A percentile compares a stretch with the other conserved stretches of the same genome.
These are phyloP conservation scores for Neurospora sp. DNA, from an alignment of 495 filamentous ascomycete genomes.

Conservation along the genomic window DNA sequence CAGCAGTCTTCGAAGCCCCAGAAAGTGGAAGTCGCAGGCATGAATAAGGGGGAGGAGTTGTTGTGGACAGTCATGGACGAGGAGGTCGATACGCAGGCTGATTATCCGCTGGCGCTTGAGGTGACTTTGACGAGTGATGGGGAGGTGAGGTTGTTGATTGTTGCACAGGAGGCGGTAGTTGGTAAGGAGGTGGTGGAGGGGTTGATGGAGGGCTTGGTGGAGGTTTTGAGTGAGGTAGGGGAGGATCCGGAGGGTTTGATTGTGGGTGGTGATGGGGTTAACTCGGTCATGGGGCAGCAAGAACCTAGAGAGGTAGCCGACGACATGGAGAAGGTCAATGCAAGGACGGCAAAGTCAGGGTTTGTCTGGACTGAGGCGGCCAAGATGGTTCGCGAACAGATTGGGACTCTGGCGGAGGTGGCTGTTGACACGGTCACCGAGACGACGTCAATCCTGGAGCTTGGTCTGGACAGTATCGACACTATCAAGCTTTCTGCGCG, in stretches of 20 bases:
- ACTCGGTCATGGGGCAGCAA: background rate
- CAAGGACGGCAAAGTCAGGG: background rate
- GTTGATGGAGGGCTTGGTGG: conserved; percentile 34
- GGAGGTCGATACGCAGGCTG: conserved; percentile 28
- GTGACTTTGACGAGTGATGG: conserved; percentile 40
- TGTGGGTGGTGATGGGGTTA: background rate
- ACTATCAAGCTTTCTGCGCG: conserved; percentile 56
- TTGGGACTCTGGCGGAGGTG: conserved; percentile 49
- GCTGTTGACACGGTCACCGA: conserved; percentile 37
- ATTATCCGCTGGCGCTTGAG: conserved; percentile 72
- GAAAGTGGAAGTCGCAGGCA: background rate
- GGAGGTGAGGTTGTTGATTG: conserved; percentile 42
- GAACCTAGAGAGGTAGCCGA: background rate
- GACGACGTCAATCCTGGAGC: conserved; percentile 48
- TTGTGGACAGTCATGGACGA: conserved; percentile 49
- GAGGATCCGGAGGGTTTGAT: background rate
- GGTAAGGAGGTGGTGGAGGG: conserved; percentile 17
- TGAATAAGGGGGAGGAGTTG: conserved; percentile 12
- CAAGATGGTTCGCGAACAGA: conserved; percentile 41
- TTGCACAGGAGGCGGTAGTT: conserved; percentile 35
- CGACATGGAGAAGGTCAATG: background rate
- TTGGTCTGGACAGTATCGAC: conserved; percentile 63
- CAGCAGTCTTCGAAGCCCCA: conserved; percentile 13
- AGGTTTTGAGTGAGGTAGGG: conserved; percentile 13
- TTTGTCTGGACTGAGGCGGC: conserved; percentile 49